These are phyloP conservation scores for Talinum fruticosum DNA, from an alignment of 148 eudicot genomes.

Conservation along the genomic window DNA sequence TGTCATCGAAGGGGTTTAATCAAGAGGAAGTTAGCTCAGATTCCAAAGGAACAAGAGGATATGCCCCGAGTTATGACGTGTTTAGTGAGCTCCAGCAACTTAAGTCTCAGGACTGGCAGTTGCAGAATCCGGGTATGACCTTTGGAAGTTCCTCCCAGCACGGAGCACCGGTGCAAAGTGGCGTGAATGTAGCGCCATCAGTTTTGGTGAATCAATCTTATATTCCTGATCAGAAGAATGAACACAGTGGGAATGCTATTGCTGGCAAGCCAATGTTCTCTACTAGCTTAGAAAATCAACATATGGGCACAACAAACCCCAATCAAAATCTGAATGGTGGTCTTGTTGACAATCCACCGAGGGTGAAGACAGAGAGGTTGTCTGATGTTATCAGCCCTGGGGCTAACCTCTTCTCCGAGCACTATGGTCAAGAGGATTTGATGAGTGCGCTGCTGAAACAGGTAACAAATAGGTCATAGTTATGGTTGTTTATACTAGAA, in stretches of 20 bases:
- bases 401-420: constrained; percentile 40
- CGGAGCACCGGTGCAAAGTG: constrained; percentile 30
- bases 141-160: constrained; percentile 37
- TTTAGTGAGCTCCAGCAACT: constrained; percentile 52
- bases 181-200: constrained; percentile 48
- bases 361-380: constrained; percentile 58
- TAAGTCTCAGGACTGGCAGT: constrained; percentile 60
- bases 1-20: constrained; percentile 36
- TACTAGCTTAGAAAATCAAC: constrained; percentile 36
- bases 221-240: constrained; percentile 35
- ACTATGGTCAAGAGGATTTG: constrained; percentile 73
- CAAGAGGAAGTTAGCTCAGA: constrained; percentile 51
- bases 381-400: constrained; percentile 45
- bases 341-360: constrained; percentile 34
- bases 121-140: constrained; percentile 41
- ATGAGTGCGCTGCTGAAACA: constrained; percentile 74
- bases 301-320: constrained; percentile 24
- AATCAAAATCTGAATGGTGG: constrained; percentile 35
- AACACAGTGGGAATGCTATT: constrained; percentile 29
- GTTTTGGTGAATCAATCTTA: constrained; percentile 53
- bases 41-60: constrained; percentile 49
- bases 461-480: constrained; percentile 43
- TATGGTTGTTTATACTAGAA: constrained; percentile 10
- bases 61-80: constrained; percentile 52
- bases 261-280: constrained; percentile 40